Evolutionary conservation across 192 early-diverging fungal species (phyloP), one percentile per base, ranked within the genome.

Genomic region (Dimargaris cristalligena): DNA sequence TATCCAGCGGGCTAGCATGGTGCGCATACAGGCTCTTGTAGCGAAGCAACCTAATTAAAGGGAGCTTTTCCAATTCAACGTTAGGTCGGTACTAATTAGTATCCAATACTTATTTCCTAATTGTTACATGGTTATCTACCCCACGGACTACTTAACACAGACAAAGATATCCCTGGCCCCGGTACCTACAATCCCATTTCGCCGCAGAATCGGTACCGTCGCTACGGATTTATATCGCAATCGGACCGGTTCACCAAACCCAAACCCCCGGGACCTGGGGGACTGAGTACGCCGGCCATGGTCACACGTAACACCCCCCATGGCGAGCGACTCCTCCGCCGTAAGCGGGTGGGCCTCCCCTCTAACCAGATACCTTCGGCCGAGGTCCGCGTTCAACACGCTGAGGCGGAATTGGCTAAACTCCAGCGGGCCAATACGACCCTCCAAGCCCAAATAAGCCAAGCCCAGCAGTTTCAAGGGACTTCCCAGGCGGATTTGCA

Each of bases 121-220:
- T n/a, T n/a, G n/a, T n/a, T n/a, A n/a, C n/a, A n/a, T n/a, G n/a
- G n/a, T n/a, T n/a, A n/a, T n/a, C n/a, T n/a, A n/a, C n/a, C n/a
- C n/a, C n/a, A n/a, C n/a, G n/a, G n/a, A n/a, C n/a, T n/a, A n/a
- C n/a, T n/a, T n/a, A n/a, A n/a, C n/a, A n/a, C n/a, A 68, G 49
- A 10, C 38, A 41, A 56, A 28, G 54, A 56, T 33, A 56, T 3
- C 29, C 54, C 54, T 1, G 54, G 54, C 34, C 54, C 54, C 8
- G 54, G 54, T 28, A 32, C 54, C 23, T 56, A 56, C 54, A 23
- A 56, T 23, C 54, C 54, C 30, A 20, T 34, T 23, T 56, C 54
- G 9, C 54, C 54, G 0, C 4, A 34, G 16, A 56, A 56, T 33
- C 20, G 29, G 18, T 56, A 56, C 54, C 9, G 31, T 20, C 54